Evolutionary conservation across 208 protist genomes (phyloP).

Genomic region (Endotrypanum monterogeii): DNA sequence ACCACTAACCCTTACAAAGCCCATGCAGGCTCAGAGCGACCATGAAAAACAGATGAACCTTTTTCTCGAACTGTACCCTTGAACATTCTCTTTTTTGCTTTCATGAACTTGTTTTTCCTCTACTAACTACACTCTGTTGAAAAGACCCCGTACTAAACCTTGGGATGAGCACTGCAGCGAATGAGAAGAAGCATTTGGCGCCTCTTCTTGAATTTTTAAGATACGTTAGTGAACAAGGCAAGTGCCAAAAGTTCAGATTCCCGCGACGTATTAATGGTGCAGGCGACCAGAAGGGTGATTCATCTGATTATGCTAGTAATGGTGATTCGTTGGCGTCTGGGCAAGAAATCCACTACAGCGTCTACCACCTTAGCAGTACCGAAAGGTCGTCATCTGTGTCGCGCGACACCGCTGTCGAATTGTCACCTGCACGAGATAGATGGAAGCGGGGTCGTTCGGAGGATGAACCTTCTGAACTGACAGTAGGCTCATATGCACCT

Average conservation of each 20-base stretch:
- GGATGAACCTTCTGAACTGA: background rate
- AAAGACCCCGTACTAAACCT: background rate
- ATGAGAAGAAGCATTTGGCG: constrained; percentile 32
- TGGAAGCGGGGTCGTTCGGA: constrained; percentile 24
- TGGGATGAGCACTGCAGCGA: background rate
- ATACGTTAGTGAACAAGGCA: constrained; percentile 21
- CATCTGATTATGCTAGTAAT: background rate
- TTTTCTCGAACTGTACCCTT: background rate
- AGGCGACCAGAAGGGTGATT: background rate
- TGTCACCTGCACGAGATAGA: background rate
- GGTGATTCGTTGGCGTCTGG: background rate
- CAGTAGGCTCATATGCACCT: background rate
- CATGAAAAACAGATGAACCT: background rate
- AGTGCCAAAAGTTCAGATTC: constrained; percentile 5
- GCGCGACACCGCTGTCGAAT: background rate
- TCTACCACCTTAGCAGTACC: background rate
- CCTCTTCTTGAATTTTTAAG: constrained; percentile 56
- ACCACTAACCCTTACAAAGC: too few relatives aligned
- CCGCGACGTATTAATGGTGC: constrained; percentile 31
- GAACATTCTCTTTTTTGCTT: background rate
- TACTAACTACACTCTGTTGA: background rate
- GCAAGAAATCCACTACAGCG: background rate
- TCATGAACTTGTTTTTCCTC: too few relatives aligned
- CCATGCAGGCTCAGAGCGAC: too few relatives aligned
- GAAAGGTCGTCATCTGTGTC: background rate